Base-by-base conservation (phyloP, 306 rosid species). In the Fragaria vesca region DNA sequence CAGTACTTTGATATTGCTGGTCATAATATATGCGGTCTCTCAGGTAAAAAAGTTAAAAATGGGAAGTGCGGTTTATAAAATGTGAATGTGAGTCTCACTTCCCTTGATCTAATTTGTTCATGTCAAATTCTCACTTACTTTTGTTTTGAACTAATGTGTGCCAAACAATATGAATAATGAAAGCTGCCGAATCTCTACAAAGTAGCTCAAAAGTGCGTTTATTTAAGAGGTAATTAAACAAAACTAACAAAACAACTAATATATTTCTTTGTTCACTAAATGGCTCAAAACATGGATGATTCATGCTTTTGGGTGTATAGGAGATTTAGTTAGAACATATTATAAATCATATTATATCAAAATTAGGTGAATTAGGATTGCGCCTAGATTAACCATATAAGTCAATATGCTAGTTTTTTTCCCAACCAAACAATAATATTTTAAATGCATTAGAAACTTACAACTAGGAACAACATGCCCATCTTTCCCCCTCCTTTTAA, bases 401-500 rank as follows among this genome's bases (percentile, higher is more conserved):
- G 21, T 54, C 76, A 73, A 21, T 15, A 24, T 60, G 54, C 11
- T 16, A 74, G 20, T 1, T 1, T 24, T 24, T 55, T 38, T 26
- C 62, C 24, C 73, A 71, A 54, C 80, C 81, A 81, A 76, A 81
- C 68, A 48, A 60, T 69, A 79, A 78, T 43, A 73, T 40, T 40
- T 5, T 40, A 1, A 40, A 5, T 40, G 43, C 43, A 40, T 40
- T 40, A 47, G 20, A 69, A 71, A 20, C 72, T 69, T 12, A 43
- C 61, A 32, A 57, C 28, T 55, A 11, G 78, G 40, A 80, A 62
- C 81, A 81, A 69, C 75, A 21, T 74, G 40, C 63, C 30, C 83
- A 50, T 55, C 88, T 76, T 46, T 74, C 69, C 57, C 80, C 78
- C 45, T 32, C 82, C 82, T 82, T 86, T 88, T 79, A 76, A 82